Base-by-base conservation (phyloP, 768 basidiomycete species). In the Pholiota molesta region DNA sequence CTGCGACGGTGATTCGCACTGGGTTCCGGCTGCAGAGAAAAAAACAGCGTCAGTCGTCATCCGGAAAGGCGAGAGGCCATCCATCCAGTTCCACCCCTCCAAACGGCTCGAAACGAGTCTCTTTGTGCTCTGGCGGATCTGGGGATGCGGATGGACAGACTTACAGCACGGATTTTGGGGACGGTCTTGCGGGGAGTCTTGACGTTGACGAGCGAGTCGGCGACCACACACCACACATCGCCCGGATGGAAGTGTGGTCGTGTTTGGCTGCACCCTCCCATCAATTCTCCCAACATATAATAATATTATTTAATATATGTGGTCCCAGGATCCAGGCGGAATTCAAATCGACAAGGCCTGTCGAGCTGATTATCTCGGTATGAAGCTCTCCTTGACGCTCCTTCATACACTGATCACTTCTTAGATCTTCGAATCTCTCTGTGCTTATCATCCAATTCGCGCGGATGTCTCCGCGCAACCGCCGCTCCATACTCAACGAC, bases 1-100 rank as follows among this genome's bases (percentile, higher is more conserved):
- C 78, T 79, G 77, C 76, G 77, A 75, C 65, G 42, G 60, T 59
- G 64, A 63, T 66, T 75, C 77, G 77, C 78, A 79, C 79, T 73
- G 65, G 70, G 62, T 73, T 75, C 75, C 73, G 73, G 73, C 78
- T 77, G 66, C 33, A 61, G n/a, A n/a, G n/a, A 62, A 67, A 39
- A 66, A 61, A 56, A 59, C 62, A 65, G 57, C 58, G 67, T 73
- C 68, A 75, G 68, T 65, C 66, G 72, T 75, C 77, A 80, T 79
- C 80, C 75, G 68, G 66, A 75, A 60, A 61, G 59, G 62, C 57
- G 47, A 51, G 52, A 62, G 62, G 63, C 72, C 74, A 80, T 81
- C 80, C 80, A 78, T 61, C 77, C 70, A 66, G 61, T 71, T 74
- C 67, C 67, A 62, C 52, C 65, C 54, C 60, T 68, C 68, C 65